Evolutionary conservation across 352 stramenopile genomes (phyloP).

Genomic region (Globisporangium acanthophoron): DNA sequence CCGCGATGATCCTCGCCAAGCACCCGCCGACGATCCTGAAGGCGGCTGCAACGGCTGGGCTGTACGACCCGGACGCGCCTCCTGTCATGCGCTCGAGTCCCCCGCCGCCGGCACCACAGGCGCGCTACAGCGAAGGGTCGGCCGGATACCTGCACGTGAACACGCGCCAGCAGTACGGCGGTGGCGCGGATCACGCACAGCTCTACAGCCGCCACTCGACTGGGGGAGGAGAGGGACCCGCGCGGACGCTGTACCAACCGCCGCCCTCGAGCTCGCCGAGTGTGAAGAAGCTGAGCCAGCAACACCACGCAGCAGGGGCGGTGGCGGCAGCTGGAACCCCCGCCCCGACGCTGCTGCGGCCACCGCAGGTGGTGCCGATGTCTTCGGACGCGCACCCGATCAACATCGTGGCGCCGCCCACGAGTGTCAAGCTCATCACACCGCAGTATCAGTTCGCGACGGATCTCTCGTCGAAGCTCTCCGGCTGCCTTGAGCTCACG

Average conservation of each 20-base stretch:
- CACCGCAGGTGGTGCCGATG: constrained; percentile 1
- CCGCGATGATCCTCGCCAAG: constrained; percentile 32
- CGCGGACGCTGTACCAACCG: constrained; percentile 13
- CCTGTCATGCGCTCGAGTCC: constrained; percentile 3
- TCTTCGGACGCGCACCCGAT: constrained; percentile 2
- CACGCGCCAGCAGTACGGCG: constrained; percentile 2
- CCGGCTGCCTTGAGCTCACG: constrained; percentile 52
- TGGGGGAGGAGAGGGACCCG: constrained; percentile 1
- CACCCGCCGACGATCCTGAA: constrained; percentile 32
- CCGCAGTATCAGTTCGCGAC: constrained; percentile 55
- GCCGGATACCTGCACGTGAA: constrained; percentile 15
- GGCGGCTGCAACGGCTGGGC: constrained; percentile 2
- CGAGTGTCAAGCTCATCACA: constrained; percentile 53
- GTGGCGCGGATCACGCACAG: not conserved
- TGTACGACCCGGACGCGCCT: constrained; percentile 11
- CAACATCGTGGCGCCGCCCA: constrained; percentile 15
- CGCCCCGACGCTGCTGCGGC: constrained; percentile 7
- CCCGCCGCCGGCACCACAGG: not conserved
- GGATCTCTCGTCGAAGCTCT: constrained; percentile 47
- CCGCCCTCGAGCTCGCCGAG: constrained; percentile 12
- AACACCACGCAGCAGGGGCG: not conserved
- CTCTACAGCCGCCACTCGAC: constrained; percentile 3
- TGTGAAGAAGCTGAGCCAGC: constrained; percentile 9
- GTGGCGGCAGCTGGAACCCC: not conserved
- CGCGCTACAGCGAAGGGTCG: constrained; percentile 10